Evolutionary conservation across 2,329 filamentous ascomycete species (phyloP), one percentile per base, ranked within the genome.

Genomic region (Celoporthe dispersa): DNA sequence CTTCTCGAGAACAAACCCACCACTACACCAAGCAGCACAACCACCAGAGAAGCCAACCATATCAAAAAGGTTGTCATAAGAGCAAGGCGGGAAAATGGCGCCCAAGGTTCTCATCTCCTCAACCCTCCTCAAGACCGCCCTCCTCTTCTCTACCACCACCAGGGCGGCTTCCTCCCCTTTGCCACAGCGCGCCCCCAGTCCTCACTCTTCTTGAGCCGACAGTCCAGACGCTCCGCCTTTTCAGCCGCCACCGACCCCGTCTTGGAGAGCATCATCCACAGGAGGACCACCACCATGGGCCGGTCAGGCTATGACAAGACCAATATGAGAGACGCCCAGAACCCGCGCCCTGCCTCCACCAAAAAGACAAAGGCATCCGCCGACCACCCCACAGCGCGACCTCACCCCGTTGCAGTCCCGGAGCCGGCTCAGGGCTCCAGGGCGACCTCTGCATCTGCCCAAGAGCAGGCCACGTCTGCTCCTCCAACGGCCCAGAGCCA

Each of bases 261-360:
- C 35, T 22, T 51, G 19, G 44, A 16, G 22, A 55, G n/a, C 37
- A 33, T n/a, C 22, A 3, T 19, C 31, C 16, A 22, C 39, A n/a
- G n/a, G n/a, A n/a, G n/a, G 14, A 19, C 25, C 31, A 28, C 19
- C 51, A 25, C 8, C 14, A 71, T 71, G 70, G 59, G 64, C 25
- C 70, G 70, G 3, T 67, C 62, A 8, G 70, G 70, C 6, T 71
- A 71, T 22, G 70, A 71, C 60, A 69, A 60, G 22, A 69, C 70
- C 28, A 64, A 67, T 16, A 71, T 71, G 67, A 55, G 25, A 35
- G 33, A 60, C 33, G 64, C 70, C 1, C 33, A 35, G 16, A 62
- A 64, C 25, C 60, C 60, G 7, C 64, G 70, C 22, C 44, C 60
- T 7, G 67, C 67, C 37, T 59, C 16, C 22, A n/a, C 48, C 12